Conservation (phyloP, 345 rosid species). For the Rhodamnia argentea region DNA sequence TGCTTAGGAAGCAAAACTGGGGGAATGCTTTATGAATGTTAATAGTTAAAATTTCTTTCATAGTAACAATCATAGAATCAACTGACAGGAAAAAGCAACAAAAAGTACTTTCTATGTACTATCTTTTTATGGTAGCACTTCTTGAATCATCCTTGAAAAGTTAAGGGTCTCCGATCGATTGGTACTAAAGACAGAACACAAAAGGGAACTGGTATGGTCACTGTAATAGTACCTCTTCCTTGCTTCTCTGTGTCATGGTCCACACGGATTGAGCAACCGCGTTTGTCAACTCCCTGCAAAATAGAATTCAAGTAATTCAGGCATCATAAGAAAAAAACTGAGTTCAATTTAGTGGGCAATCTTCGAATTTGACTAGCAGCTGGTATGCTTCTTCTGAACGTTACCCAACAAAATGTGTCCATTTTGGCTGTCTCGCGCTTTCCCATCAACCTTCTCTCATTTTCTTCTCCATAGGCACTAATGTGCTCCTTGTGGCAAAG, state of each 20-base stretch:
- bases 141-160: neutral
- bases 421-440: constrained; percentile 93
- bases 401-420: constrained; percentile 84
- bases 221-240: constrained; percentile 59
- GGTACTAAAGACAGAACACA: neutral
- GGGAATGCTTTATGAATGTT: neutral
- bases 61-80: neutral
- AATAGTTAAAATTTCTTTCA: neutral
- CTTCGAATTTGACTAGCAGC: neutral
- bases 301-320: neutral
- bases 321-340: neutral
- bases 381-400: too few relatives aligned
- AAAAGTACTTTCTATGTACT: neutral
- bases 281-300: constrained; percentile 75
- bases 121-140: neutral
- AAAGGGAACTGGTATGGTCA: neutral
- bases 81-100: neutral
- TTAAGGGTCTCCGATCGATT: neutral
- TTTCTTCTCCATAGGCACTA: constrained; percentile 90
- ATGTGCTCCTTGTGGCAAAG: constrained; percentile 78
- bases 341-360: neutral
- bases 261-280: constrained; percentile 84
- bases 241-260: constrained; percentile 84
- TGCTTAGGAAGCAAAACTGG: neutral
- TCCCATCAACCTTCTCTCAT: constrained; percentile 88